Conservation (phyloP, 1,284 basidiomycete genomes). For the Cutaneotrichosporon curvatum region DNA sequence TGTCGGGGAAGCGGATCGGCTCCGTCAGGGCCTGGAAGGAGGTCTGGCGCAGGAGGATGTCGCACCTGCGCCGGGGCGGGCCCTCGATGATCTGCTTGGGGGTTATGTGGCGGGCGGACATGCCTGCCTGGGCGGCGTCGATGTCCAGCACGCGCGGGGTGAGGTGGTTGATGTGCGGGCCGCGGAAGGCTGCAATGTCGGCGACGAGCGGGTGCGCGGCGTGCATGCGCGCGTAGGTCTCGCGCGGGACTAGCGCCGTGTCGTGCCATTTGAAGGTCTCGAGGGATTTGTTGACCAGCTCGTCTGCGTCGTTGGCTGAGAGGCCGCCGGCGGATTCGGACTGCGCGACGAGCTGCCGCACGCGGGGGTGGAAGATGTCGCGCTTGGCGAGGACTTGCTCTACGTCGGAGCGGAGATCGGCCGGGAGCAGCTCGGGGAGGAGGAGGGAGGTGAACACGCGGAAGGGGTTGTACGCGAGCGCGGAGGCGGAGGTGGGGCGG, state of each 20-base stretch:
- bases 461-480: conserved; percentile 45
- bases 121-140: conserved; percentile 44
- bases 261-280: conserved; percentile 48
- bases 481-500: conserved; percentile 31
- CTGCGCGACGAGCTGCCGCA: conserved; percentile 31
- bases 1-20: conserved; percentile 38
- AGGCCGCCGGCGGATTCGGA: conserved; percentile 38
- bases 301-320: conserved; percentile 18
- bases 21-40: conserved; percentile 47
- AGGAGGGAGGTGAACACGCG: conserved; percentile 47
- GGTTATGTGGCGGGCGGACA: conserved; percentile 44
- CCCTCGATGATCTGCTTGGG: conserved; percentile 47
- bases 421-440: conserved; percentile 39
- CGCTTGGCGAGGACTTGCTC: conserved; percentile 30
- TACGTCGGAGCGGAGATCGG: conserved; percentile 31
- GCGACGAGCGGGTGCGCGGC: conserved; percentile 43
- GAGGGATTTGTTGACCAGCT: conserved; percentile 41
- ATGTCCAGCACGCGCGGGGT: conserved; percentile 48
- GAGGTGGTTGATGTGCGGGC: conserved; percentile 49
- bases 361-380: conserved; percentile 41
- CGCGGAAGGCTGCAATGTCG: conserved; percentile 46
- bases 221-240: conserved; percentile 38
- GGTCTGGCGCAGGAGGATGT: conserved; percentile 47
- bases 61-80: conserved; percentile 38
- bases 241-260: conserved; percentile 33